Evolutionary conservation across 169 alveolate genomes (phyloP), one percentile per base, ranked within the genome.

Genomic region (Ichthyophthirius multifiliis): DNA sequence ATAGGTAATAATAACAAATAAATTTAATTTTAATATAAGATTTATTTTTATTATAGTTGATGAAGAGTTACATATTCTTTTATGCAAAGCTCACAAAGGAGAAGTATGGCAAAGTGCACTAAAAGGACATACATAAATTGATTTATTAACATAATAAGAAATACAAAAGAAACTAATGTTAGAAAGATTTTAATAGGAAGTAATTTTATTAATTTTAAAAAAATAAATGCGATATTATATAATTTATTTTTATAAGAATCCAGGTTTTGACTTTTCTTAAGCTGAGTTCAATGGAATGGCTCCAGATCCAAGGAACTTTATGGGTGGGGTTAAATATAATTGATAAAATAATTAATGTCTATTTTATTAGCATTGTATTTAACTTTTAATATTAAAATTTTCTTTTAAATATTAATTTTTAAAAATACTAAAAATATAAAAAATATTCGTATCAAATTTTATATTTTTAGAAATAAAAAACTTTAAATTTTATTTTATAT

Each of bases 231-330:
- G 4, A 65, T 31, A 65, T 13, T 35, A 12, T 30, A 2, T 34
- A 5, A 0, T 45, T 45, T 45, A 6, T n/a, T 1, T 65, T 13
- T 3, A 30, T 12, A 12, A 67, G 77, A 62, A 88, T 76, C 93
- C 93, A 43, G 94, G 94, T 1, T 92, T 92, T 86, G 96, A 92
- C 76, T 92, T 92, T 73, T 82, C 90, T 41, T 91, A 86, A 35
- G 96, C 96, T 5, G 89, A 92, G 65, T 88, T 92, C 1, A 89
- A 92, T 86, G 96, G 96, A n/a, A 35, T 46, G 75, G 94, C 90
- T n/a, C 96, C 96, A 7, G 93, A 92, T 67, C 94, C 96, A 10
- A 82, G 90, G 34, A 82, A 86, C 44, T 92, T 92, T 78, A 92
- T 92, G 96, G 96, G 96, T 12, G 96, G 96, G 15, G 85, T 92